Evolutionary conservation across 306 rosid genomes (phyloP).

Genomic region (Alnus glutinosa): DNA sequence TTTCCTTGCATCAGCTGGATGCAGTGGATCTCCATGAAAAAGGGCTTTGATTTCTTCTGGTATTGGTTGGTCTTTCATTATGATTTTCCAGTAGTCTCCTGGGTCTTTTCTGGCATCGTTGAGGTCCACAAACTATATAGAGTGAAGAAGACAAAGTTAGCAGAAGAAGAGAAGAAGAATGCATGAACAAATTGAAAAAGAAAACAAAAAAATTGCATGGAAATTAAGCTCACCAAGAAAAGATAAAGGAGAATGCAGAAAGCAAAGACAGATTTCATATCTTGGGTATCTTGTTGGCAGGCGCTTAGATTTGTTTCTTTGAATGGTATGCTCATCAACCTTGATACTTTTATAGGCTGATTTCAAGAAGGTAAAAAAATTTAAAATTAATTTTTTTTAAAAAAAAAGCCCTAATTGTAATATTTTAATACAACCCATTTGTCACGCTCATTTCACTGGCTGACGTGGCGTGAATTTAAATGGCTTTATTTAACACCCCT

Average conservation of each 20-base stretch:
- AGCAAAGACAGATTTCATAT: constrained; percentile 52
- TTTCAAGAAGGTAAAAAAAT: neutral
- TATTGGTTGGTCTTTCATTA: constrained; percentile 60
- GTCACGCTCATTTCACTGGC: too few species aligned
- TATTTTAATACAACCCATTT: too few species aligned
- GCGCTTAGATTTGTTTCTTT: constrained; percentile 32
- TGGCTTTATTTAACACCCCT: too few species aligned
- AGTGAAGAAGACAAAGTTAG: constrained; percentile 11
- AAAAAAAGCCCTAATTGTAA: constrained; percentile 4
- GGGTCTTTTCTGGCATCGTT: constrained; percentile 52
- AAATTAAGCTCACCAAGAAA: constrained; percentile 49
- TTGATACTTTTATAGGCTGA: constrained; percentile 40
- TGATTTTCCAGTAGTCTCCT: constrained; percentile 61
- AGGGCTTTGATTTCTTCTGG: constrained; percentile 61
- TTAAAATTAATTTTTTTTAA: too few species aligned
- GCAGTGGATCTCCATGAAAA: constrained; percentile 33
- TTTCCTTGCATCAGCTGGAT: constrained; percentile 20
- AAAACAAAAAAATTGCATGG: neutral
- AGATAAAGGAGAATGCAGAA: constrained; percentile 38
- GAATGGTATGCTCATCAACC: constrained; percentile 28
- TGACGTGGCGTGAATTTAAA: too few species aligned
- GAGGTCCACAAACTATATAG: constrained; percentile 34
- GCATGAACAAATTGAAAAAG: neutral
- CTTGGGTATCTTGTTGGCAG: constrained; percentile 1
- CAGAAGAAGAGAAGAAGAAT: neutral